Percentiles rank a stretch among this genome's conserved stretches.
These are phyloP conservation scores for Firmiana major DNA, from an alignment of 345 rosid species.

Conservation along the genomic window DNA sequence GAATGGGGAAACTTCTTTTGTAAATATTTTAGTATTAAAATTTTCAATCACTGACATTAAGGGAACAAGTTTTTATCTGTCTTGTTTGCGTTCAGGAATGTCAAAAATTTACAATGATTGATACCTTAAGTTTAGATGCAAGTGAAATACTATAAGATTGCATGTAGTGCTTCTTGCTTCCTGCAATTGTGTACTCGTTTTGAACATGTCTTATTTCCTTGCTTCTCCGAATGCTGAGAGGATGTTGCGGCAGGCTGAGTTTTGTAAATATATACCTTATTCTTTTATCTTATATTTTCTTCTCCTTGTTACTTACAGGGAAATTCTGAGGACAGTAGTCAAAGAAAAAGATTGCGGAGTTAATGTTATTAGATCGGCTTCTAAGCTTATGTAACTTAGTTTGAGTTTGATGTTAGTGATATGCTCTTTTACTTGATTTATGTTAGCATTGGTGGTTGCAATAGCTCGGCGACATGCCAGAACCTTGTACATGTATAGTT, in stretches of 20 bases:
- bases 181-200: neutral
- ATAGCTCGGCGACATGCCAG: constrained; percentile 22
- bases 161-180: neutral
- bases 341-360: constrained; percentile 65
- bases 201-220: neutral
- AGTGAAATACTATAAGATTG: neutral
- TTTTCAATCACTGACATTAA: neutral
- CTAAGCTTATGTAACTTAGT: constrained; percentile 35
- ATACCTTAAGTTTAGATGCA: neutral
- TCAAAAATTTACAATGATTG: neutral
- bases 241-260: constrained; percentile 11
- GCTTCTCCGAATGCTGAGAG: neutral
- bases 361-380: constrained; percentile 39
- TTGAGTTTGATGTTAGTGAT: constrained; percentile 30
- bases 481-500: constrained; percentile 51
- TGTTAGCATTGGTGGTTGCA: constrained; percentile 24
- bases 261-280: neutral
- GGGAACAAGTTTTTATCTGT: neutral
- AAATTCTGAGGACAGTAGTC: constrained; percentile 65
- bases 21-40: neutral
- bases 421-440: constrained; percentile 27
- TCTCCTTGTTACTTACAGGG: constrained; percentile 47
- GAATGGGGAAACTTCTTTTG: neutral
- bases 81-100: constrained; percentile 4
- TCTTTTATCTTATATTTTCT: constrained; percentile 8